Evolutionary conservation across 805 yeast species (phyloP).

Genomic region (Metschnikowia dekortorum): DNA sequence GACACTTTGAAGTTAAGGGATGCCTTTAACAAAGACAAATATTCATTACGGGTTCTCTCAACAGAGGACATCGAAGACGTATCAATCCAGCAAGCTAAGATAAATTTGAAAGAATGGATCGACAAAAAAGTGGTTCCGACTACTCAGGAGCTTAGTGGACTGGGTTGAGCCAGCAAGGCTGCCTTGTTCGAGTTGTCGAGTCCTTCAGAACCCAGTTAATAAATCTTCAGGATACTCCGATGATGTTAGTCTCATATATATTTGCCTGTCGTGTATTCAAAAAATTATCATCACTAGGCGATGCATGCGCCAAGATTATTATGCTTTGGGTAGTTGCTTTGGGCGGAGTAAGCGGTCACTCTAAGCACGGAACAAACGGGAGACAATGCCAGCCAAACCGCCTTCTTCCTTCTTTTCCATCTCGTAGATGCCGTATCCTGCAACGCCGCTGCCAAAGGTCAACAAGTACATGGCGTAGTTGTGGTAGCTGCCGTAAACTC

Average conservation of each 20-base stretch:
- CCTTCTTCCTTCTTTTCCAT: constrained; percentile 59
- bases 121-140: constrained; percentile 5
- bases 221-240: not conserved
- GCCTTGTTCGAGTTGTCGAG: not conserved
- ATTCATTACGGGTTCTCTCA: constrained; percentile 22
- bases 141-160: not conserved
- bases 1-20: constrained; percentile 25
- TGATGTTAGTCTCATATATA: not conserved
- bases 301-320: not conserved
- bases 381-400: constrained; percentile 53
- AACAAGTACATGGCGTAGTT: constrained; percentile 55
- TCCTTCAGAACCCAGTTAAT: no score
- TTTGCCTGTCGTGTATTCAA: constrained; percentile 1
- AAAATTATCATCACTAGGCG: constrained; percentile 1
- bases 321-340: not conserved
- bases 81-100: constrained; percentile 17
- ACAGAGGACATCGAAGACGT: constrained; percentile 21
- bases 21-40: constrained; percentile 23
- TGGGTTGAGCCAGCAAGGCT: not conserved
- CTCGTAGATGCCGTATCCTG: constrained; percentile 67
- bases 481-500: constrained; percentile 68
- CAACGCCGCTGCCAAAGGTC: constrained; percentile 58
- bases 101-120: constrained; percentile 22
- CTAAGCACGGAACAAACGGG: constrained; percentile 37
- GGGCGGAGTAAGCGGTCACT: not conserved